A percentile compares a stretch with the other conserved stretches of the same genome.
phyloP scores from a whole-genome alignment of 2,329 filamentous ascomycete species.

The Scorias spongiosa region DNA sequence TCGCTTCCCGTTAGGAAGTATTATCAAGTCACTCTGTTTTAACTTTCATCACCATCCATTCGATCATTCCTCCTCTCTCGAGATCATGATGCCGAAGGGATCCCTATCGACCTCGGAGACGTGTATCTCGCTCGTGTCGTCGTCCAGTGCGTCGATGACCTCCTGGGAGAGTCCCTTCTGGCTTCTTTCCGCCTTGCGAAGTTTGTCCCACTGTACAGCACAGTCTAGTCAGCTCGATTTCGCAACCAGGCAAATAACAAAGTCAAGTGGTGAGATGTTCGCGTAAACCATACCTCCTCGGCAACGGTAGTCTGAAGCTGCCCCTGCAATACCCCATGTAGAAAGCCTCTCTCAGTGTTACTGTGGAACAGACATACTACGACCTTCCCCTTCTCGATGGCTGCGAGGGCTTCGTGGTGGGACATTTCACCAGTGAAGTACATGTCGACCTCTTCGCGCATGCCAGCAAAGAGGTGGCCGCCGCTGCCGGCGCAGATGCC shows the following conservation, averaged over 20 bases:
- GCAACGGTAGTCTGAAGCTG: constrained; percentile 47
- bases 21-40: too few species aligned
- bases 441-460: constrained; percentile 50
- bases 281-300: constrained; percentile 21
- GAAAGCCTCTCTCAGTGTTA: constrained; percentile 77
- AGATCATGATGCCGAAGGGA: constrained; percentile 63
- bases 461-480: constrained; percentile 54
- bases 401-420: constrained; percentile 80
- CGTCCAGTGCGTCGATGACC: constrained; percentile 33
- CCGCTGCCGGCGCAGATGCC: constrained; percentile 87
- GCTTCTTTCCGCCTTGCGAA: constrained; percentile 28
- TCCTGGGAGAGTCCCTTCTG: constrained; percentile 22
- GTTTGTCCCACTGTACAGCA: constrained; percentile 28
- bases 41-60: too few species aligned
- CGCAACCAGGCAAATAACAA: neutral
- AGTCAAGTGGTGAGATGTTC: neutral
- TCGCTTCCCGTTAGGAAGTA: too few species aligned
- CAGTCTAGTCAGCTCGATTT: constrained; percentile 1
- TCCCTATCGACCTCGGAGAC: constrained; percentile 72
- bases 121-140: constrained; percentile 46
- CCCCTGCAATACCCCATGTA: constrained; percentile 53
- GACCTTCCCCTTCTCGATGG: constrained; percentile 67
- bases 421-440: constrained; percentile 85
- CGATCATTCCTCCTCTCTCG: constrained; percentile 16
- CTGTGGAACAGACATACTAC: constrained; percentile 83